A percentile compares a stretch with the other conserved stretches of the same genome.
Conservation (phyloP, 2,329 filamentous ascomycete genomes). For the Pseudomassariella vexata region DNA sequence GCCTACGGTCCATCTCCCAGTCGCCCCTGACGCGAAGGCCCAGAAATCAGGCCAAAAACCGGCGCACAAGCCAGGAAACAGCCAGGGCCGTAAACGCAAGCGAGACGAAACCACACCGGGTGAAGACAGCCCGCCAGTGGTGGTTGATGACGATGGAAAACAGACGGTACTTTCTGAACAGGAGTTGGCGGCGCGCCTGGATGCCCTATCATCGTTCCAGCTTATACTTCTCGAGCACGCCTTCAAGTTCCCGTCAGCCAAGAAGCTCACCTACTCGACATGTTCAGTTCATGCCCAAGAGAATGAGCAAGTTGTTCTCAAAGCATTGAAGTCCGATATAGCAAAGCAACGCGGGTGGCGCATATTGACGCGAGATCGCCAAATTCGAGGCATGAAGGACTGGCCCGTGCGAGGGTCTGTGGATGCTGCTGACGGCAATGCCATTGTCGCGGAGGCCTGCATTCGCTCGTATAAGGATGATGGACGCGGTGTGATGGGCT, state of each 20-base stretch:
- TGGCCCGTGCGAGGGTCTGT: constrained; percentile 65
- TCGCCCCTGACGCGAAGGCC: constrained; percentile 20
- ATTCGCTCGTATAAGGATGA: constrained; percentile 79
- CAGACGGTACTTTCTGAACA: constrained; percentile 47
- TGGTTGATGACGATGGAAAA: constrained; percentile 53
- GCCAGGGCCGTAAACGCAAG: constrained; percentile 39
- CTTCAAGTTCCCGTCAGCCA: constrained; percentile 70
- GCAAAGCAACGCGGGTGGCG: constrained; percentile 69
- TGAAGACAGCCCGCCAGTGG: constrained; percentile 22
- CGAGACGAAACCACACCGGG: constrained; percentile 24
- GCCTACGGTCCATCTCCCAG: constrained; percentile 58
- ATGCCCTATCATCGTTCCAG: constrained; percentile 75
- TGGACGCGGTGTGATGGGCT: constrained; percentile 82
- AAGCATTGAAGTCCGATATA: constrained; percentile 61
- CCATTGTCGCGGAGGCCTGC: constrained; percentile 63
- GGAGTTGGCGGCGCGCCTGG: constrained; percentile 59
- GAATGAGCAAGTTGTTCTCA: constrained; percentile 79
- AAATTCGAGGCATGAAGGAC: constrained; percentile 67
- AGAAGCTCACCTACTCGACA: constrained; percentile 82
- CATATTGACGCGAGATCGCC: constrained; percentile 64
- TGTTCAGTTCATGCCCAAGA: constrained; percentile 85
- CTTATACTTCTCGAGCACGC: constrained; percentile 77
- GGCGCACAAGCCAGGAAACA: no score
- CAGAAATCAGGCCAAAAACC: constrained; percentile 33
- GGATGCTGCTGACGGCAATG: constrained; percentile 42